A percentile compares a stretch with the other conserved stretches of the same genome.
Conservation (phyloP, 2,329 filamentous ascomycete species). For the Aspergillus novofumigatus region DNA sequence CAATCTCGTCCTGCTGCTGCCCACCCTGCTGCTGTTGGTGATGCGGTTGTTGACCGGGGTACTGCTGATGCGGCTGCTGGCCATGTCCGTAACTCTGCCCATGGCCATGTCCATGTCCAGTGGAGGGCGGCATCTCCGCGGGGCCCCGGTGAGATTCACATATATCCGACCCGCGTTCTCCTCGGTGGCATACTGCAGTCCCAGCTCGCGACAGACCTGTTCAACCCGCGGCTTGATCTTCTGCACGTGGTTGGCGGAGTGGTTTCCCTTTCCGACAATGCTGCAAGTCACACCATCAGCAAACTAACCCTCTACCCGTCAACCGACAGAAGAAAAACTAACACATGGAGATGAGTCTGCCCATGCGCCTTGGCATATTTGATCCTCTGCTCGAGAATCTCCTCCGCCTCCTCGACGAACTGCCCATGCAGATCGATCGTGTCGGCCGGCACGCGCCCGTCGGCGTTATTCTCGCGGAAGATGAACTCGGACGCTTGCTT, state of each 20-base stretch:
- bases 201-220: slow-evolving; percentile 75
- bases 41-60: slow-evolving; percentile 38
- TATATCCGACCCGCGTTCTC: slow-evolving; percentile 87
- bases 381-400: slow-evolving; percentile 83
- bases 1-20: slow-evolving; percentile 54
- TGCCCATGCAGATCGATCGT: slow-evolving; percentile 93
- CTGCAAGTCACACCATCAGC: slow-evolving; percentile 26
- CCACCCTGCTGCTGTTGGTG: slow-evolving; percentile 41
- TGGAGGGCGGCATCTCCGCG: slow-evolving; percentile 43
- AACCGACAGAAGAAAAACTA: slow-evolving; percentile 27
- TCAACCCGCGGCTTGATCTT: slow-evolving; percentile 96
- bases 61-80: slow-evolving; percentile 31
- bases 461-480: slow-evolving; percentile 89
- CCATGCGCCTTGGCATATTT: slow-evolving; percentile 68
- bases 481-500: slow-evolving; percentile 88
- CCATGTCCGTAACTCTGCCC: slow-evolving; percentile 37
- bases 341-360: slow-evolving; percentile 81
- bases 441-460: slow-evolving; percentile 68
- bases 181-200: slow-evolving; percentile 79
- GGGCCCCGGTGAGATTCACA: slow-evolving; percentile 76
- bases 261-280: slow-evolving; percentile 94
- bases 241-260: slow-evolving; percentile 75
- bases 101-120: slow-evolving; percentile 43
- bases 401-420: slow-evolving; percentile 90
- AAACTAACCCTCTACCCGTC: neutral